These are phyloP conservation scores for Talaromyces atroroseus DNA, from an alignment of 2,329 filamentous ascomycete species.

Conservation along the genomic window DNA sequence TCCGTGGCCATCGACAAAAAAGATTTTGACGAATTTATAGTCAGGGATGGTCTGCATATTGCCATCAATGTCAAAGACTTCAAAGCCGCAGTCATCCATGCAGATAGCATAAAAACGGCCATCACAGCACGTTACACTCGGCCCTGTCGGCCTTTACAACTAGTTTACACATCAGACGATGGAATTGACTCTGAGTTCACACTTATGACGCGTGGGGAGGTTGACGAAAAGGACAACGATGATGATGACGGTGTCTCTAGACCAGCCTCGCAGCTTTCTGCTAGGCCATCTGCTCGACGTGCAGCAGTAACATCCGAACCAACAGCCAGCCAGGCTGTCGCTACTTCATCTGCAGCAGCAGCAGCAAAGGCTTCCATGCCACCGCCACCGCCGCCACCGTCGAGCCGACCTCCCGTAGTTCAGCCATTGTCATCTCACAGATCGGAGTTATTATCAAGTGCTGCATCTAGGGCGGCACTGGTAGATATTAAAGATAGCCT, in stretches of 20 bases:
- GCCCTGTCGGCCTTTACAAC: slow-evolving; percentile 56
- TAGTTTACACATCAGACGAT: slow-evolving; percentile 55
- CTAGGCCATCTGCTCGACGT: slow-evolving; percentile 33
- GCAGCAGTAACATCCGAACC: slow-evolving; percentile 12
- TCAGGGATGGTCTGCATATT: slow-evolving; percentile 56
- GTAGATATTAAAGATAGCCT: slow-evolving; percentile 54
- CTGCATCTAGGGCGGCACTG: slow-evolving; percentile 27
- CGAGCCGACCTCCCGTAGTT: slow-evolving; percentile 26
- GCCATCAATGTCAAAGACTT: slow-evolving; percentile 62
- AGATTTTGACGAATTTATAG: slow-evolving; percentile 57
- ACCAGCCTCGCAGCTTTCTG: slow-evolving; percentile 36
- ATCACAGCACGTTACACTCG: slow-evolving; percentile 56
- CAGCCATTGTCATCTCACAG: slow-evolving; percentile 23
- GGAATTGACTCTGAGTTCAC: slow-evolving; percentile 47
- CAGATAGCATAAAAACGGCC: slow-evolving; percentile 51
- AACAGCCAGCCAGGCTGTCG: slow-evolving; percentile 6
- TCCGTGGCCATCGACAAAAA: slow-evolving; percentile 57
- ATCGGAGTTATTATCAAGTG: slow-evolving; percentile 19
- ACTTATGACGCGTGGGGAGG: slow-evolving; percentile 59
- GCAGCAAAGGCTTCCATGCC: slow-evolving; percentile 5
- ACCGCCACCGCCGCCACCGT: slow-evolving; percentile 16
- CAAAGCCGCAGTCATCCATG: slow-evolving; percentile 58
- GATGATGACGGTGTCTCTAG: slow-evolving; percentile 29
- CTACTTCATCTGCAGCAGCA: slow-evolving; percentile 20
- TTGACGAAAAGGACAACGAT: slow-evolving; percentile 27